Conservation (phyloP, 495 filamentous ascomycete genomes). For the Neurospora sp. region DNA sequence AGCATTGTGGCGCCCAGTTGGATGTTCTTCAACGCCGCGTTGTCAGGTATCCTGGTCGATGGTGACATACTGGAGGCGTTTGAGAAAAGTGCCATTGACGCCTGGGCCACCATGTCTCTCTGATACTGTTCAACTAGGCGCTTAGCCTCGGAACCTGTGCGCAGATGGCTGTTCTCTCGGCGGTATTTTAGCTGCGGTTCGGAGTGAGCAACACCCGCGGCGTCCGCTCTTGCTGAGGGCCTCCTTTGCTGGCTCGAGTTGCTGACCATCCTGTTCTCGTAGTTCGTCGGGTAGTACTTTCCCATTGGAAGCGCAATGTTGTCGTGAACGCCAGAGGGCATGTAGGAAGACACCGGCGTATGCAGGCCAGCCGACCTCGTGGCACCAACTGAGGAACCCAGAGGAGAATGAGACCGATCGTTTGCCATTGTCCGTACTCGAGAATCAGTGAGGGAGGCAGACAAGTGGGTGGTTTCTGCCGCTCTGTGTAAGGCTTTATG, state of each 20-base stretch:
- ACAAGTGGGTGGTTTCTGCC: conserved; percentile 13
- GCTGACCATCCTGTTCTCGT: conserved; percentile 27
- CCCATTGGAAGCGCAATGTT: conserved; percentile 33
- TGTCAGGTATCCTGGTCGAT: background rate
- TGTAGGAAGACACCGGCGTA: conserved; percentile 34
- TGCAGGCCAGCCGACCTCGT: conserved; percentile 9
- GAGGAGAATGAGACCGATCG: conserved; percentile 3
- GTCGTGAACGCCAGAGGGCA: conserved; percentile 27
- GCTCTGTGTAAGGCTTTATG: conserved; percentile 22
- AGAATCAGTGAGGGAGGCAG: conserved; percentile 9
- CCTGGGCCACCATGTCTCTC: conserved; percentile 48
- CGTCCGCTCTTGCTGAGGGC: background rate
- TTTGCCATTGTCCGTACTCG: background rate
- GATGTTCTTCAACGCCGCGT: background rate
- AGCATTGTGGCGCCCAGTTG: conserved; percentile 5
- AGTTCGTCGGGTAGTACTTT: conserved; percentile 48
- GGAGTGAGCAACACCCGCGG: conserved; percentile 4
- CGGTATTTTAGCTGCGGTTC: conserved; percentile 21
- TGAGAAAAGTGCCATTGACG: conserved; percentile 26
- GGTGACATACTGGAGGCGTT: conserved; percentile 5
- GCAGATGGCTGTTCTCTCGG: conserved; percentile 13
- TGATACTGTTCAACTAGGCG: conserved; percentile 48
- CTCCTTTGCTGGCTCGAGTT: conserved; percentile 10
- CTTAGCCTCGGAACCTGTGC: conserved; percentile 36
- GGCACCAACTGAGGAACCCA: background rate